A percentile compares a stretch with the other conserved stretches of the same genome.
Conservation (phyloP, 2,329 filamentous ascomycete species). For the Aspergillus sojae region DNA sequence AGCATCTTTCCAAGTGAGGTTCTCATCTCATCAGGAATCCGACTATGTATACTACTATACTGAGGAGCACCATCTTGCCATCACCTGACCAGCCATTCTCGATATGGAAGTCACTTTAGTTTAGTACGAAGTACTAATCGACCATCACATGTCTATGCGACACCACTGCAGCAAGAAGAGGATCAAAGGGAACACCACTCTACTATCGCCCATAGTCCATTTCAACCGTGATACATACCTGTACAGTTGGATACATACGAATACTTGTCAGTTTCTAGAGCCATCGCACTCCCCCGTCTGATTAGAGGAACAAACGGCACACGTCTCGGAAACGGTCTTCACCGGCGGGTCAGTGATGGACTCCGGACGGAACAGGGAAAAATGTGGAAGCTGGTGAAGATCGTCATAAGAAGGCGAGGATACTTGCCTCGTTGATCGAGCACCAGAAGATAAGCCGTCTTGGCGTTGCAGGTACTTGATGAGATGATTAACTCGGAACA, state of each 20-base stretch:
- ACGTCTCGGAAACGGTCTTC: not conserved
- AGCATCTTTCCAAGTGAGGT: not conserved
- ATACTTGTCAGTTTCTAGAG: constrained; percentile 1
- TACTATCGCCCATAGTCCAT: not conserved
- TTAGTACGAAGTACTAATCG: not conserved
- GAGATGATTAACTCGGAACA: constrained; percentile 12
- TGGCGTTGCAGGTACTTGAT: constrained; percentile 4
- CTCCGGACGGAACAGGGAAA: constrained; percentile 3
- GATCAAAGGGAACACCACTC: not conserved
- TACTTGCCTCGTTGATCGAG: constrained; percentile 9
- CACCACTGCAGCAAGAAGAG: not conserved
- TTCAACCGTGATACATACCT: constrained; percentile 9
- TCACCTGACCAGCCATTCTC: not conserved
- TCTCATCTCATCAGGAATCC: not conserved
- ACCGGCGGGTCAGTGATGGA: not conserved
- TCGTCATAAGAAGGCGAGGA: constrained; percentile 13
- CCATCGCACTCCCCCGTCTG: not conserved
- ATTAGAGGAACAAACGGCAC: not conserved
- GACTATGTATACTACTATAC: too few species aligned
- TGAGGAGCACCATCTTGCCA: too few species aligned
- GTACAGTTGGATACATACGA: constrained; percentile 13
- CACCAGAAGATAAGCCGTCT: constrained; percentile 11
- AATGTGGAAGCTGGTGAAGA: constrained; percentile 9
- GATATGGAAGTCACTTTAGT: not conserved
- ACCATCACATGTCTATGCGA: not conserved